Evolutionary conservation across 768 basidiomycete genomes (phyloP).

Genomic region (Mycena maculata): DNA sequence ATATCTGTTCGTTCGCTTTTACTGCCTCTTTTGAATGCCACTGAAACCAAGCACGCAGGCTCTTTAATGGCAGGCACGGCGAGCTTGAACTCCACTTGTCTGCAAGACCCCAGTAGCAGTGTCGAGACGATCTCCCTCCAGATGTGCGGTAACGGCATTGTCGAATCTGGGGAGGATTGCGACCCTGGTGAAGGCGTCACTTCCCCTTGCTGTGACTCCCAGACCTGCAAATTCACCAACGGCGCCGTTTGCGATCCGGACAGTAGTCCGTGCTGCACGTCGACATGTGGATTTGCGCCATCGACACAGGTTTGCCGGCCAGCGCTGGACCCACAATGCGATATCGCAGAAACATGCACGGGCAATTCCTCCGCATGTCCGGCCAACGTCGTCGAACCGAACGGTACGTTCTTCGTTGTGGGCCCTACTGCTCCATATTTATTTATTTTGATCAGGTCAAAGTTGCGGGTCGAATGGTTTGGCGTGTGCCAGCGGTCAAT

Average conservation of each 20-base stretch:
- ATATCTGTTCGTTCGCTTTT: conserved; percentile 71
- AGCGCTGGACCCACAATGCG: conserved; percentile 73
- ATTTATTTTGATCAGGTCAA: conserved; percentile 56
- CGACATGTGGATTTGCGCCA: conserved; percentile 76
- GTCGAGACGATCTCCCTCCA: conserved; percentile 67
- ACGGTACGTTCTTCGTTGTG: conserved; percentile 59
- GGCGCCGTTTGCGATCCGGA: conserved; percentile 84
- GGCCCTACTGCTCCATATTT: conserved; percentile 25
- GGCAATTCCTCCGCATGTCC: conserved; percentile 83
- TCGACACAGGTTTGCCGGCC: conserved; percentile 77
- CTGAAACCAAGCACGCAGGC: conserved; percentile 51
- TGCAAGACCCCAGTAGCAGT: conserved; percentile 66
- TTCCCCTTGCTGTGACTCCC: conserved; percentile 78
- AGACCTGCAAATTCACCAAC: conserved; percentile 78
- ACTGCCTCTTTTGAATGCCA: neutral
- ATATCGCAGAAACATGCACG: conserved; percentile 78
- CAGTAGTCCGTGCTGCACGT: conserved; percentile 81
- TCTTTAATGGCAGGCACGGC: conserved; percentile 67
- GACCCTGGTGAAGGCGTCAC: conserved; percentile 76
- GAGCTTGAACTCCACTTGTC: conserved; percentile 72
- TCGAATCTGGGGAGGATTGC: conserved; percentile 87
- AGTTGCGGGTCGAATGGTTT: conserved; percentile 73
- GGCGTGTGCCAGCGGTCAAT: conserved; percentile 81
- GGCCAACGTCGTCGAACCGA: conserved; percentile 65
- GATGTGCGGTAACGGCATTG: conserved; percentile 88